Evolutionary conservation across 129 eudicot species (phyloP), one percentile per base, ranked within the genome.

Genomic region (Chrysanthemum makinoi): DNA sequence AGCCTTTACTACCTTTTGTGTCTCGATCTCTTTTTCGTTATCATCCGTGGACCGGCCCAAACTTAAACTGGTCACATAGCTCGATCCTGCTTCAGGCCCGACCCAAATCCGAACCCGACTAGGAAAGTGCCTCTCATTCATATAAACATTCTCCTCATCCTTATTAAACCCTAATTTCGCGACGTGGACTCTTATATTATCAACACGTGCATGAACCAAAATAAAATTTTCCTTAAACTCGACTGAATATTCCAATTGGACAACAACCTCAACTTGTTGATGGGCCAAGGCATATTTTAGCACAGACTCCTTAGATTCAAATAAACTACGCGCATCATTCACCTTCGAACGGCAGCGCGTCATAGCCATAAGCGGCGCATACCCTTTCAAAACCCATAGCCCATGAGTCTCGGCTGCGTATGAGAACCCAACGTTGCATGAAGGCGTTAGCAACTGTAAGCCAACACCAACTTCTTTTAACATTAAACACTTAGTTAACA

Each of bases 81-180:
- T 84, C 2, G 91, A 89, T 70, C 98, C 96, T 2, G 77, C 60
- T 63, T 94, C 98, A 0, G 98, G 98, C 30, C 98, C 98, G 2
- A 94, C 68, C 96, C 98, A 94, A 60, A 89, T 79, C 77, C 86
- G 84, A 5, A 87, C 33, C 59, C 95, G 71, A 2, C 96, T 89
- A 0, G 98, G 98, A 5, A 94, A 89, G 77, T 94, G 83, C 70
- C 70, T 82, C 88, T 94, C 98, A 15, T 86, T 78, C 69, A 28
- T 54, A 24, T 63, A 72, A 28, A 44, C 72, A 12, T 79, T 77
- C 15, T 79, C 83, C 4, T 84, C 79, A 2, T 81, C 65, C 54
- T 84, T 85, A 26, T 62, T 72, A 50, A 83, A 87, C 74, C 96
- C 98, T 69, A 94, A 16, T 66, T 86, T 89, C 2, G 80, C 93